Evolutionary conservation across 1,139 yeast species (phyloP).

Genomic region (Oligophagozyma castellii): DNA sequence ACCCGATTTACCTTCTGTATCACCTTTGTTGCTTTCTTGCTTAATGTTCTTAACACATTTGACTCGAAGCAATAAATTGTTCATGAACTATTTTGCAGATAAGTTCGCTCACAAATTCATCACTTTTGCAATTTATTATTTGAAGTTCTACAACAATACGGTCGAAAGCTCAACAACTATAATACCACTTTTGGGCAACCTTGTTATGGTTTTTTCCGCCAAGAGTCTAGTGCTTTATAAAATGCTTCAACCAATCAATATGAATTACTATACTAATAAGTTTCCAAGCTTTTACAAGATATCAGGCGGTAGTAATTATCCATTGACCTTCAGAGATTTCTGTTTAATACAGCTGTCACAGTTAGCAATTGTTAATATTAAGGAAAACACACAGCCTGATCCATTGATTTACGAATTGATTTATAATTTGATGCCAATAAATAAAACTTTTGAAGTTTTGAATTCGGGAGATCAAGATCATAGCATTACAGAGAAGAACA

Average conservation of each 20-base stretch:
- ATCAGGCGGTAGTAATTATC: constrained; percentile 15
- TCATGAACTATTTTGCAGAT: constrained; percentile 35
- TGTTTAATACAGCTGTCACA: constrained; percentile 39
- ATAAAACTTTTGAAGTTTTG: constrained; percentile 17
- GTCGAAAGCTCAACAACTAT: constrained; percentile 32
- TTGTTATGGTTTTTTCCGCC: constrained; percentile 47
- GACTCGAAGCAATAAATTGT: constrained; percentile 51
- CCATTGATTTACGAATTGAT: constrained; percentile 42
- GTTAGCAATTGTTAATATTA: constrained; percentile 26
- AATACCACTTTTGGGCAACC: constrained; percentile 45
- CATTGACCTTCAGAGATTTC: constrained; percentile 47
- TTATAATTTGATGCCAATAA: constrained; percentile 45
- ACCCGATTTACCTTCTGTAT: constrained; percentile 19
- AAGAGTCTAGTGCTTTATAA: constrained; percentile 30
- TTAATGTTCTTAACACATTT: constrained; percentile 64
- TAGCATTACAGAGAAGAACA: neutral
- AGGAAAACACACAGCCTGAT: constrained; percentile 26
- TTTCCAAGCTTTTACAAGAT: constrained; percentile 37
- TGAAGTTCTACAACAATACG: constrained; percentile 34
- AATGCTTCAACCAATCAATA: constrained; percentile 33
- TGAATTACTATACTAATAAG: constrained; percentile 28
- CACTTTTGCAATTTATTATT: constrained; percentile 41
- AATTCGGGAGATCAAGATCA: constrained; percentile 5
- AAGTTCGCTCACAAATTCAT: constrained; percentile 41
- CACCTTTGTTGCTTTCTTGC: constrained; percentile 42